A percentile compares a stretch with the other conserved stretches of the same genome.
These are phyloP conservation scores for Coemansia biformis DNA, from an alignment of 192 early-diverging fungal genomes.

Conservation along the genomic window DNA sequence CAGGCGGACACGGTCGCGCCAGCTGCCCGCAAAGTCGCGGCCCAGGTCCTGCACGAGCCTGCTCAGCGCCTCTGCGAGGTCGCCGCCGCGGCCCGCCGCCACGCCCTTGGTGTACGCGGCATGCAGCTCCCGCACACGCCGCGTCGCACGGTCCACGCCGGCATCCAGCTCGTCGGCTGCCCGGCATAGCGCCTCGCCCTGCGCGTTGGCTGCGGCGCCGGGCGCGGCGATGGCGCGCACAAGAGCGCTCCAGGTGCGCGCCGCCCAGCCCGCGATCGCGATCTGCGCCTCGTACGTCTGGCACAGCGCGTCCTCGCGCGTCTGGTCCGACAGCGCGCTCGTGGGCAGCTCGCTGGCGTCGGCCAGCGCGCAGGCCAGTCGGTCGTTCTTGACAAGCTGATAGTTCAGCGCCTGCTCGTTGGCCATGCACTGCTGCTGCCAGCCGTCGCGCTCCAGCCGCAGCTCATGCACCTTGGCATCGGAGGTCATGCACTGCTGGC, in stretches of 20 bases:
- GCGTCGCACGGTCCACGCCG: constrained; percentile 16
- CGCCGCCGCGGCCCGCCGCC: constrained; percentile 6
- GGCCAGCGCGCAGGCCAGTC: constrained; percentile 7
- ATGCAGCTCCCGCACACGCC: constrained; percentile 4
- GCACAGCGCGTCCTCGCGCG: constrained; percentile 10
- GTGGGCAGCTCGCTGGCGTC: constrained; percentile 2
- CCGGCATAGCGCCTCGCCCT: constrained; percentile 6
- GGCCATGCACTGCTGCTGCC: constrained; percentile 23
- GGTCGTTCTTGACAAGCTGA: constrained; percentile 21
- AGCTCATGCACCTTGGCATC: constrained; percentile 22
- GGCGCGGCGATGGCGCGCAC: constrained; percentile 7
- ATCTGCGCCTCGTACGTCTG: constrained; percentile 32
- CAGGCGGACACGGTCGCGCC: constrained; percentile 26
- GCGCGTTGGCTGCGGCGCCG: background rate
- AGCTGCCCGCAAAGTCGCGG: constrained; percentile 10
- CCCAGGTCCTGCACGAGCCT: constrained; percentile 18
- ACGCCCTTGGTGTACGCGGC: constrained; percentile 4
- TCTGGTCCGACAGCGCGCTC: too few relatives aligned
- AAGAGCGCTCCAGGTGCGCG: constrained; percentile 22
- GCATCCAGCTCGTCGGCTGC: constrained; percentile 26
- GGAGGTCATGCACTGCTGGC: constrained; percentile 16
- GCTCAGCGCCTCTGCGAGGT: constrained; percentile 17
- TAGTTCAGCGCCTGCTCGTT: constrained; percentile 12
- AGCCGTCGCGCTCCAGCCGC: constrained; percentile 40
- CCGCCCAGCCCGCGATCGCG: constrained; percentile 23